Conservation (phyloP, 2,329 filamentous ascomycete species). For the Aspergillus fumigatiaffinis region DNA sequence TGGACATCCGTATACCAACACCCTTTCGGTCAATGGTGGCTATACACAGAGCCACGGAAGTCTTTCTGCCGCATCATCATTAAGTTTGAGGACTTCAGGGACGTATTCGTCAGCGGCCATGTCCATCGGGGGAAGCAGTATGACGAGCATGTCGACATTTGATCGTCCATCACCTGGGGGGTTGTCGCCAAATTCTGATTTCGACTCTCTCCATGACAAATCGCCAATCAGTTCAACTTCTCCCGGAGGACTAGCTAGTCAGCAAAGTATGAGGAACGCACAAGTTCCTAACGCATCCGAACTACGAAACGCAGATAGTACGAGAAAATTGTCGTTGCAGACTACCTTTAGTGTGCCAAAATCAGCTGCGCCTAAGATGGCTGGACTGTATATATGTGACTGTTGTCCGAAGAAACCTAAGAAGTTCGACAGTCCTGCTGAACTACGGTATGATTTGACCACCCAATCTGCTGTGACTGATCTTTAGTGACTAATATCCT, state of each 20-base stretch:
- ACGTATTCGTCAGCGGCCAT: slow-evolving; percentile 61
- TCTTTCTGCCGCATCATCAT: slow-evolving; percentile 62
- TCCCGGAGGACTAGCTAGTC: slow-evolving; percentile 39
- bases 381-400: slow-evolving; percentile 71
- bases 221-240: slow-evolving; percentile 47
- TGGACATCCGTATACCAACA: slow-evolving; percentile 52
- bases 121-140: slow-evolving; percentile 59
- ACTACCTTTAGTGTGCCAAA: slow-evolving; percentile 31
- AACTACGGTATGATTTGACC: slow-evolving; percentile 67
- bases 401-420: slow-evolving; percentile 97
- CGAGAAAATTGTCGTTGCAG: slow-evolving; percentile 48
- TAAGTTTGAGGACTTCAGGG: slow-evolving; percentile 53
- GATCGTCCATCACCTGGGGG: slow-evolving; percentile 59
- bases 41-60: slow-evolving; percentile 58
- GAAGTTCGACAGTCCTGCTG: slow-evolving; percentile 81
- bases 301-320: slow-evolving; percentile 32
- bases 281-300: slow-evolving; percentile 38
- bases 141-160: slow-evolving; percentile 61
- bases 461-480: not conserved
- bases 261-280: slow-evolving; percentile 32
- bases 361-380: slow-evolving; percentile 43
- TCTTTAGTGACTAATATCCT: not conserved
- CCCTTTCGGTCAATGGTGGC: slow-evolving; percentile 51
- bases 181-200: slow-evolving; percentile 55
- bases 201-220: slow-evolving; percentile 51